A percentile compares a stretch with the other conserved stretches of the same genome.
These are phyloP conservation scores for Thelonectria blattea DNA, from an alignment of 2,329 filamentous ascomycete genomes.

Conservation along the genomic window DNA sequence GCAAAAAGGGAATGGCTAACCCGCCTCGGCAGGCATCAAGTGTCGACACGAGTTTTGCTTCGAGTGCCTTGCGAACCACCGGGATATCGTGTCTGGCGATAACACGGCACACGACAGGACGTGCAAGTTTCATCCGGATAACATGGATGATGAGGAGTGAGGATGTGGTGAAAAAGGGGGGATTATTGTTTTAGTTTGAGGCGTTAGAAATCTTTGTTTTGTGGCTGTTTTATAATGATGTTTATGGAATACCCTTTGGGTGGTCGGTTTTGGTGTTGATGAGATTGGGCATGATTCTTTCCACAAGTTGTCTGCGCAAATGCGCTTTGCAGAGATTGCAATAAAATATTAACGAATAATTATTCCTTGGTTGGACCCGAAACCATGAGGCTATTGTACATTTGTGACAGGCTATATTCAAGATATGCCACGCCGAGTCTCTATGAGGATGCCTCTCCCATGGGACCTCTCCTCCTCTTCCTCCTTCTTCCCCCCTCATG, in stretches of 20 bases:
- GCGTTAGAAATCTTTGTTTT: neutral
- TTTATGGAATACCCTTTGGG: conserved; percentile 14
- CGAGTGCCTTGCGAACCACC: conserved; percentile 45
- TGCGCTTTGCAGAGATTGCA: no score
- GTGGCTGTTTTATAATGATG: neutral
- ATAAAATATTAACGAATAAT: neutral
- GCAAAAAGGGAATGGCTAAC: conserved; percentile 10
- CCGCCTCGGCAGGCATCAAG: conserved; percentile 32
- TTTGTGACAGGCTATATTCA: neutral
- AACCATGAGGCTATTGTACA: conserved; percentile 11
- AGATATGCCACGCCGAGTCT: neutral
- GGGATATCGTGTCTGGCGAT: conserved; percentile 40
- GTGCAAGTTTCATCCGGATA: conserved; percentile 41
- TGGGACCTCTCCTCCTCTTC: neutral
- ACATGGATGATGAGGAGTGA: conserved; percentile 19
- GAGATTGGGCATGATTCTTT: neutral
- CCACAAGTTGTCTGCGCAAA: neutral
- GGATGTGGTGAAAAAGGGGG: neutral
- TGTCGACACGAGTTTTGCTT: conserved; percentile 44
- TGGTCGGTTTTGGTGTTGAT: neutral
- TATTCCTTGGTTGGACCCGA: neutral
- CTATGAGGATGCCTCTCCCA: neutral
- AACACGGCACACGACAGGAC: conserved; percentile 40
- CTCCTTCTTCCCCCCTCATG: conserved; percentile 22
- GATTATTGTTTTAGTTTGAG: neutral